Base-by-base conservation (phyloP, 805 yeast species). In the Metschnikowia continentalis region DNA sequence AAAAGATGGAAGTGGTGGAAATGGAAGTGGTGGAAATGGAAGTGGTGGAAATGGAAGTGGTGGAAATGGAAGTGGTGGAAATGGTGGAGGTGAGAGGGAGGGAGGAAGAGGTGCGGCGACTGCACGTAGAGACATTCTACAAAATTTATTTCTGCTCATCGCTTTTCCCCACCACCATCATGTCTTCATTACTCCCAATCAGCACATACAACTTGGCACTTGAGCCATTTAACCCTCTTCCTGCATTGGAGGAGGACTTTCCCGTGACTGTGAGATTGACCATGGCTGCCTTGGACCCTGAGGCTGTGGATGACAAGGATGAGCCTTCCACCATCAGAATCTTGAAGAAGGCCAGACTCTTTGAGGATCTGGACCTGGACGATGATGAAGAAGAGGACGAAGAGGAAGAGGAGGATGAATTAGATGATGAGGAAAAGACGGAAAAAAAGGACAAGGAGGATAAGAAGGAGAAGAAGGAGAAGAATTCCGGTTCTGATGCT, bases 271-370 rank as follows among this genome's bases (percentile, higher is more conserved):
- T 92, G 60, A 88, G 96, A 72, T 70, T 92, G 63, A 91, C 98
- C 48, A 80, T 92, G 81, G 99, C 97, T 56, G 96, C 99, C 54
- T 78, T 94, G 63, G 97, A 92, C 73, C 96, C 97, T 56, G 88
- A 84, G 64, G 79, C 95, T 32, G 83, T 81, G 61, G 96, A 90
- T 62, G 90, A 84, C 57, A 82, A 82, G 62, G 83, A 78, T 58
- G 84, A 80, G 61, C 97, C 98, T 59, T 84, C 96, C 32, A 90
- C 97, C 62, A 79, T 94, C 66, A 86, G 96, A 76, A 80, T 92
- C 65, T 80, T 92, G 68, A 90, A 89, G 81, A 84, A 83, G 66
- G 68, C 78, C 68, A 76, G 71, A 42, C 67, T 69, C 26, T 63
- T 70, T 56, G 56, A 68, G 47, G 79, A 74, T 4, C 35, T 13